Evolutionary conservation across 116 monocot species (phyloP), one percentile per base, ranked within the genome.

Genomic region (Phalaenopsis hybrid): DNA sequence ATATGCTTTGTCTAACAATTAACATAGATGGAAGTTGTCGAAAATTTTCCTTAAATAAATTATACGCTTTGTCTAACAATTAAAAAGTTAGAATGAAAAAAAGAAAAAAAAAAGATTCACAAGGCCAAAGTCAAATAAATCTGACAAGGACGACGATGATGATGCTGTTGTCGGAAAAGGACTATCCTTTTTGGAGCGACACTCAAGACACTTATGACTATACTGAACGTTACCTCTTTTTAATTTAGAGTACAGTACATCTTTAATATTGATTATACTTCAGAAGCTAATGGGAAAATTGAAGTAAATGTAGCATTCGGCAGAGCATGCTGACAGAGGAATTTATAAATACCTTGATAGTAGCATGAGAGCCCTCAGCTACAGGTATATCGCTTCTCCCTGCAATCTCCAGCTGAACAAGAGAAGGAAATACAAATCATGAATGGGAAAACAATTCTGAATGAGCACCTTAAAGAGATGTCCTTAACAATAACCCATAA

Each of bases 341-440:
- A 13, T 28, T 12, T 68, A 16, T 84, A 31, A 86, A 69, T 96
- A 98, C 95, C 87, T 25, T 95, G 58, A 98, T 83, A 78, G 95
- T 91, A 44, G 89, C 78, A 86, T 93, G 95, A 85, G 95, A 94
- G 84, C 97, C 95, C 86, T 98, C 97, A 43, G 93, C 93, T 57
- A 98, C 97, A 46, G 97, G 93, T 75, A 98, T 90, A 78, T 98
- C 97, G 79, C 6, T 84, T 82, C 97, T 85, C 69, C 79, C 97
- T 78, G 95, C 97, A 87, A 92, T 74, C 88, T 98, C 97, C 87
- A 98, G 83, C 98, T 98, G 86, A 83, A 75, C 13, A 55, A 4
- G 4, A 8, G 25, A 25, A 37, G 73, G 25, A n/a, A 65, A 23
- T 77, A 52, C 3, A 33, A 51, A 52, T 77, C 51, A 77, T 77